Conservation (phyloP, 495 filamentous ascomycete species). For the Tetracladium setigerum region DNA sequence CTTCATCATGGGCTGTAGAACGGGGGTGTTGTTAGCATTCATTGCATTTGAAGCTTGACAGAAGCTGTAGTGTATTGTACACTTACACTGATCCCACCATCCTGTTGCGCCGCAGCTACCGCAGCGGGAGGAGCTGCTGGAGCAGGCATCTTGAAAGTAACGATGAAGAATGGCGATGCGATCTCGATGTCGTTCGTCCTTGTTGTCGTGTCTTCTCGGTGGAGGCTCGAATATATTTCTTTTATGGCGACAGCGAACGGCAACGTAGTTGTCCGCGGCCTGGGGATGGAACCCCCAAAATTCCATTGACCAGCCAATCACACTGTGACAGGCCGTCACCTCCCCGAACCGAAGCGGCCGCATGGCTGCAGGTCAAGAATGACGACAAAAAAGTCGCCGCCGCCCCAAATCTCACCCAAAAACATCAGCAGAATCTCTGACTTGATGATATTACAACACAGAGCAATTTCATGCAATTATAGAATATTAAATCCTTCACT, state of each 20-base stretch:
- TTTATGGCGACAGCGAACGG: background rate
- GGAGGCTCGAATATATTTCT: too few relatives aligned
- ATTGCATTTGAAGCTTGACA: background rate
- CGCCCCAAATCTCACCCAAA: too few relatives aligned
- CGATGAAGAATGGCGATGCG: background rate
- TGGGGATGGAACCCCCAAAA: background rate
- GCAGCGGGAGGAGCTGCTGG: conserved; percentile 18
- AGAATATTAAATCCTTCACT: too few relatives aligned
- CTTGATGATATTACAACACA: too few relatives aligned
- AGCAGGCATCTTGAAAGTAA: conserved; percentile 17
- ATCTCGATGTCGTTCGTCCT: background rate
- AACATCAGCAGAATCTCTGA: too few relatives aligned
- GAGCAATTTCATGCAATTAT: too few relatives aligned
- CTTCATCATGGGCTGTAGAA: conserved; percentile 41
- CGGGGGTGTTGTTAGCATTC: conserved; percentile 1
- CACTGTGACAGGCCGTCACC: background rate
- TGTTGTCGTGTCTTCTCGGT: too few relatives aligned
- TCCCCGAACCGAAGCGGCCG: too few relatives aligned
- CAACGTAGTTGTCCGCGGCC: background rate
- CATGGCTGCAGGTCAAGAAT: too few relatives aligned
- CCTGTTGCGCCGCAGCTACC: conserved; percentile 12
- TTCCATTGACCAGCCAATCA: background rate
- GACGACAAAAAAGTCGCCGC: too few relatives aligned
- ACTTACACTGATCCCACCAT: conserved; percentile 18
- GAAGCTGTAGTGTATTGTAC: background rate